Percentiles rank a stretch among this genome's conserved stretches.
phyloP scores from a whole-genome alignment of 768 basidiomycete species.

The Suillus placidus region DNA sequence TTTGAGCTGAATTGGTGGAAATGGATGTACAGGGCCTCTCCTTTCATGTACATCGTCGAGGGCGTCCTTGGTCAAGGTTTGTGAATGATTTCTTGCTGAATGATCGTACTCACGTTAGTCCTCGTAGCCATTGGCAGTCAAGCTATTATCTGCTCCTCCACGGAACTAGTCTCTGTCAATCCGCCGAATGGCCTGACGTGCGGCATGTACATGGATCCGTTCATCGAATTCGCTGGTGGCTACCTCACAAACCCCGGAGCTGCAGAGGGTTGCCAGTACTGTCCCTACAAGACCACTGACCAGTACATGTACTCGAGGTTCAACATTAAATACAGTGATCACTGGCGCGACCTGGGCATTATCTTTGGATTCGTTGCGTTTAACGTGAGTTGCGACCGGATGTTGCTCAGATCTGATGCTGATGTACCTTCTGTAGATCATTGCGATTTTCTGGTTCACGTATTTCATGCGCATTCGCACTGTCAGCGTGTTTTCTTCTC shows the following conservation, averaged over 20 bases:
- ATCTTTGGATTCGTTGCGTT: conserved; percentile 46
- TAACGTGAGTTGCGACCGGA: conserved; percentile 39
- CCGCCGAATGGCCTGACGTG: conserved; percentile 53
- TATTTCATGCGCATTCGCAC: conserved; percentile 30
- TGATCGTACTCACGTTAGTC: neutral
- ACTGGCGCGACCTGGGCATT: conserved; percentile 52
- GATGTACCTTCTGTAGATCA: conserved; percentile 16
- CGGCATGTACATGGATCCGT: conserved; percentile 45
- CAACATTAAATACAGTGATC: conserved; percentile 59
- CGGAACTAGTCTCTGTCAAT: conserved; percentile 61
- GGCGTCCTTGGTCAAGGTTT: conserved; percentile 48
- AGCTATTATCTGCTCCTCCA: conserved; percentile 52
- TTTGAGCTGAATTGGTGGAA: conserved; percentile 67
- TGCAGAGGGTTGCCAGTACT: conserved; percentile 50
- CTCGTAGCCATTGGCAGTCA: conserved; percentile 51
- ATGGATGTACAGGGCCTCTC: conserved; percentile 67
- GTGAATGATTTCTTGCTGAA: conserved; percentile 13
- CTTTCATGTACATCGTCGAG: conserved; percentile 60
- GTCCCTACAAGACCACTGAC: conserved; percentile 60
- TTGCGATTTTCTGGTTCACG: conserved; percentile 24
- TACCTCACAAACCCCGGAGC: conserved; percentile 46
- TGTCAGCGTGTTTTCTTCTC: conserved; percentile 16
- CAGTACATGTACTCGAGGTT: conserved; percentile 46
- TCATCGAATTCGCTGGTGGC: conserved; percentile 45
- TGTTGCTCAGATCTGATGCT: neutral